Conservation (phyloP, 1,139 yeast species). For the Pichia sp. region DNA sequence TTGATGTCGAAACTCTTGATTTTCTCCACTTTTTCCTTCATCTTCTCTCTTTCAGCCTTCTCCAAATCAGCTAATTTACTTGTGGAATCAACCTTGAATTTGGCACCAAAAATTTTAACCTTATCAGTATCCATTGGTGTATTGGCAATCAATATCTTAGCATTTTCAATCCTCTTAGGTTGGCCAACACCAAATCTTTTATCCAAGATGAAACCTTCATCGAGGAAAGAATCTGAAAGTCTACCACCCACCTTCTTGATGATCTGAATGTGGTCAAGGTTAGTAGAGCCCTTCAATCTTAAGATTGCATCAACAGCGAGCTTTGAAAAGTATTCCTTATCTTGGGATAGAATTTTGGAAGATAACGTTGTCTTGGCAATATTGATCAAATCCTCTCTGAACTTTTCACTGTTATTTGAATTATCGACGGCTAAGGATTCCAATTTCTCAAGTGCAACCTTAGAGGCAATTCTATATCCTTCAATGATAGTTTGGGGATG, state of each 20-base stretch:
- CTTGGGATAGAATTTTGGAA: slow-evolving; percentile 91
- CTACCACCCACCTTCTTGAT: slow-evolving; percentile 93
- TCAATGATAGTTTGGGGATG: slow-evolving; percentile 98
- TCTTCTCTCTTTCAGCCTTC: slow-evolving; percentile 89
- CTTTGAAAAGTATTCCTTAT: slow-evolving; percentile 79
- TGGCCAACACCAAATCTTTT: slow-evolving; percentile 93
- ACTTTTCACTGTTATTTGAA: slow-evolving; percentile 51
- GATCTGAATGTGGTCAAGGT: slow-evolving; percentile 88
- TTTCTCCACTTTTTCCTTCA: slow-evolving; percentile 85
- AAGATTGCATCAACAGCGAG: slow-evolving; percentile 93
- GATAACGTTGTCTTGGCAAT: slow-evolving; percentile 93
- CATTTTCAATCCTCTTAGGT: slow-evolving; percentile 78
- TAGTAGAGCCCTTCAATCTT: slow-evolving; percentile 89
- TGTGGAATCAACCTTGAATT: slow-evolving; percentile 93
- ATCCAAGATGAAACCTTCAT: slow-evolving; percentile 89
- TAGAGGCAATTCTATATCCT: slow-evolving; percentile 86
- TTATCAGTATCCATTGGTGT: slow-evolving; percentile 97
- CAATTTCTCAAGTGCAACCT: slow-evolving; percentile 75
- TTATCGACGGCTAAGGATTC: slow-evolving; percentile 73
- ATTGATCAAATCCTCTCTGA: slow-evolving; percentile 70
- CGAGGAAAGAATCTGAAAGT: slow-evolving; percentile 84
- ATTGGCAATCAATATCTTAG: slow-evolving; percentile 85
- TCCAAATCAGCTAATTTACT: slow-evolving; percentile 92
- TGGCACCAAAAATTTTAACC: slow-evolving; percentile 96
- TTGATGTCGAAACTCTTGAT: slow-evolving; percentile 78